Evolutionary conservation across 169 alveolate species (phyloP).

Genomic region (Plasmodium berghei): DNA sequence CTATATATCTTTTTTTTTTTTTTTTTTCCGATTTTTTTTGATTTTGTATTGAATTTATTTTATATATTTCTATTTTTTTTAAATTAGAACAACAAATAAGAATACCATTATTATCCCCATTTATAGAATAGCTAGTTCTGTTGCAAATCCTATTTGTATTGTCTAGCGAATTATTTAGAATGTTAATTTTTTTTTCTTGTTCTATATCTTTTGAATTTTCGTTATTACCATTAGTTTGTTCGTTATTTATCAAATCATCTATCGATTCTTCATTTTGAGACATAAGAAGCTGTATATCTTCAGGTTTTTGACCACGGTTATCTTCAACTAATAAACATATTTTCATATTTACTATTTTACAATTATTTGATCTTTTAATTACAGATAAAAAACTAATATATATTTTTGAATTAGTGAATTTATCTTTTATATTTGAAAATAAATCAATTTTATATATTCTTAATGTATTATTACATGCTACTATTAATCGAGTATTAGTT

Average conservation of each 20-base stretch:
- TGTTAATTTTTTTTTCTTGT: not conserved
- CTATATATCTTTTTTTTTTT: slow-evolving; percentile 67
- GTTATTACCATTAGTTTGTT: not conserved
- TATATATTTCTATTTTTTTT: slow-evolving; percentile 64
- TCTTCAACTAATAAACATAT: slow-evolving; percentile 33
- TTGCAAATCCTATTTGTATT: slow-evolving; percentile 21
- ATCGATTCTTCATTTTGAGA: not conserved
- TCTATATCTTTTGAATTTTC: not conserved
- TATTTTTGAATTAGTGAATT: slow-evolving; percentile 34
- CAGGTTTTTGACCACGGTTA: not conserved
- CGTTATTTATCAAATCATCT: not conserved
- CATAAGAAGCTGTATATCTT: not conserved
- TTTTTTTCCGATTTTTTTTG: slow-evolving; percentile 75
- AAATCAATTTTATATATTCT: slow-evolving; percentile 68
- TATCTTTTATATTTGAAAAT: slow-evolving; percentile 19
- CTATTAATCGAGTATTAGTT: slow-evolving; percentile 57
- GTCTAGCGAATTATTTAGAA: slow-evolving; percentile 20
- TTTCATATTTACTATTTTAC: slow-evolving; percentile 36
- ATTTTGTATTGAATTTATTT: slow-evolving; percentile 71
- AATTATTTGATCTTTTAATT: slow-evolving; percentile 28
- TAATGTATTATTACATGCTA: slow-evolving; percentile 36
- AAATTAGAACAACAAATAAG: slow-evolving; percentile 59
- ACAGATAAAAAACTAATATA: slow-evolving; percentile 40
- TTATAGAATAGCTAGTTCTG: slow-evolving; percentile 43
- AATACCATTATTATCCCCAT: slow-evolving; percentile 65